These are phyloP conservation scores for Parasarocladium wereldwijsianum DNA, from an alignment of 2,329 filamentous ascomycete genomes.

Conservation along the genomic window DNA sequence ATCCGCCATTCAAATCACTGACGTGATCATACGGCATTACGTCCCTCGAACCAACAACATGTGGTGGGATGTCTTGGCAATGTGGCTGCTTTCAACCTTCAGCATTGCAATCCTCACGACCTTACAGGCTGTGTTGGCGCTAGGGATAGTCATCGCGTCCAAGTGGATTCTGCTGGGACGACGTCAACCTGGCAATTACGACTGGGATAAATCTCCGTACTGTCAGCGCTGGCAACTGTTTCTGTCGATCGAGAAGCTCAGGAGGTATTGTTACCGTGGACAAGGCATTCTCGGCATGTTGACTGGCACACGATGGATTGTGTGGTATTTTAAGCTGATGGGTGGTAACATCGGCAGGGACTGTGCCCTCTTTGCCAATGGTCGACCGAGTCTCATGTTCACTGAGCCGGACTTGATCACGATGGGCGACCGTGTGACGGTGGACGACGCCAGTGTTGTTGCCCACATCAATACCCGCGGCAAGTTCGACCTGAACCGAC, in stretches of 20 bases:
- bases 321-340: conserved; percentile 36
- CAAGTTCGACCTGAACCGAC: conserved; percentile 37
- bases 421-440: conserved; percentile 34
- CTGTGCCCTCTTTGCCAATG: conserved; percentile 39
- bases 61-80: conserved; percentile 18
- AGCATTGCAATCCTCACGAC: conserved; percentile 27
- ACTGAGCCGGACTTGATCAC: conserved; percentile 42
- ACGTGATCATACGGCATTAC: conserved; percentile 14
- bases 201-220: conserved; percentile 41
- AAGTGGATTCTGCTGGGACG: conserved; percentile 39
- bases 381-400: conserved; percentile 34
- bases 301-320: conserved; percentile 36
- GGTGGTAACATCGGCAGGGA: conserved; percentile 38
- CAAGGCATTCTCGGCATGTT: conserved; percentile 36
- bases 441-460: conserved; percentile 41
- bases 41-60: conserved; percentile 10
- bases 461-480: conserved; percentile 41
- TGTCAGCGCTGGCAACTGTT: conserved; percentile 44
- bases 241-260: conserved; percentile 33
- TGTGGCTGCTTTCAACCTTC: conserved; percentile 24
- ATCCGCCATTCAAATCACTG: conserved; percentile 30
- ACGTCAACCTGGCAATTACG: conserved; percentile 34
- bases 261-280: conserved; percentile 32
- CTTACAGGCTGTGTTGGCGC: conserved; percentile 25
- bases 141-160: conserved; percentile 25